Base-by-base conservation (phyloP, 1,139 yeast genomes). In the Nadsonia starkeyi-henricii region DNA sequence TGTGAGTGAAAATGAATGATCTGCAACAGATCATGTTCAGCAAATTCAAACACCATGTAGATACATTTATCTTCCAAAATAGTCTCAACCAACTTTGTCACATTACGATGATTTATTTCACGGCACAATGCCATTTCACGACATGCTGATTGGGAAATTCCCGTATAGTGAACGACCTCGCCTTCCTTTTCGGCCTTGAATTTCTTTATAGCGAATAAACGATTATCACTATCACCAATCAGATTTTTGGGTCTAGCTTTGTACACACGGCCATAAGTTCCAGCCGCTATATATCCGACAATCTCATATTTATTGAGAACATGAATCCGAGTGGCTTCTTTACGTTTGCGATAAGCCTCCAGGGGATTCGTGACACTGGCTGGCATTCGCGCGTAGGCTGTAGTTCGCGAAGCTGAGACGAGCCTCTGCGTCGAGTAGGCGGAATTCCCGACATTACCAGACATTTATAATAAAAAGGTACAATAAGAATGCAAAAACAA, bases 221-320 rank as follows among this genome's bases (percentile, higher is more conserved):
- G 55, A 36, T 50, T 51, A 12, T 45, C 45, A 17, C 44, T 30
- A 17, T 47, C 55, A 45, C 54, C 54, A 4, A 4, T n/a, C 15
- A n/a, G 17, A 4, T 3, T 3, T 54, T 58, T 59, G 28, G 74
- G 68, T 54, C 74, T 76, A 17, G 97, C 97, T 62, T 91, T 91
- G 68, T 88, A 93, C 28, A 91, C 99, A 55, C 93, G 58, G 23
- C 99, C 99, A 64, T 91, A 91, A 0, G 99, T 91, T 41, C 99
- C 99, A 0, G 98, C 96, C 0, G 98, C 98, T 53, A 91, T 93
- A 64, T 91, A 91, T 0, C 99, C 99, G 33, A 86, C 69, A 53
- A 93, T 83, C 54, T 83, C 89, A 64, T 89, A 91, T 56, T 82
- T 82, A 45, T 83, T 80, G 28, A 86, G 67, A 2, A 91, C 95